Evolutionary conservation across 2,329 filamentous ascomycete species (phyloP), one percentile per base, ranked within the genome.

Genomic region (Aureobasidium leucospermi): DNA sequence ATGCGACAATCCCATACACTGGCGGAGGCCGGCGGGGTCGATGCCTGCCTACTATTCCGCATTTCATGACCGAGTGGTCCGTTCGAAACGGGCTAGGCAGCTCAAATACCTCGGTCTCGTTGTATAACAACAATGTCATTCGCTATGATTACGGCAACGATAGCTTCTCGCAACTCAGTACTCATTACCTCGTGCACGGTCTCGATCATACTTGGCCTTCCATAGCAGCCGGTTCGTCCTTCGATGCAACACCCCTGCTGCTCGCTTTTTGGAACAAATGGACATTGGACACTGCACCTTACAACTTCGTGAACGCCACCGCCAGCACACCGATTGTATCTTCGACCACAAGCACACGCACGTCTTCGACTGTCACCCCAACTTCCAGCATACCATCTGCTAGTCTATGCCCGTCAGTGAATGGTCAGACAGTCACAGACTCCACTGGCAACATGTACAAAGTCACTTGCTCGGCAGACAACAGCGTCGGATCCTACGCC

Each of bases 121-220:
- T 64, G 16, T 63, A 63, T 8, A 63, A 64, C 13, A 67, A 65
- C 59, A 73, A 73, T 53, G 67, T 65, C 9, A 67, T 65, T 2
- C 68, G 64, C 3, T 63, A 61, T 65, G 68, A 60, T 65, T 67
- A 58, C 65, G 55, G 55, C 1, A 58, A 58, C 34, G 43, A 32
- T 23, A 48, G 23, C 8, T 39, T 48, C 11, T 65, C 66, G 34
- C 70, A 73, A 23, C 62, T 69, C 6, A 68, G 76, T 8, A 65
- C 70, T 34, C 75, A 77, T 56, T 76, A 76, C 61, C 69, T 68
- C 41, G 67, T 74, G 36, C 69, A 65, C 10, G 71, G 73, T 6
- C 38, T 75, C n/a, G 68, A 67, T 7, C 75, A 78, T 61, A 70
- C 72, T 45, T 78, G 75, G 76, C 74, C 75, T 2, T 73, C 68